Evolutionary conservation across 768 basidiomycete species (phyloP).

Genomic region (Leccinum olivaceopallidum): DNA sequence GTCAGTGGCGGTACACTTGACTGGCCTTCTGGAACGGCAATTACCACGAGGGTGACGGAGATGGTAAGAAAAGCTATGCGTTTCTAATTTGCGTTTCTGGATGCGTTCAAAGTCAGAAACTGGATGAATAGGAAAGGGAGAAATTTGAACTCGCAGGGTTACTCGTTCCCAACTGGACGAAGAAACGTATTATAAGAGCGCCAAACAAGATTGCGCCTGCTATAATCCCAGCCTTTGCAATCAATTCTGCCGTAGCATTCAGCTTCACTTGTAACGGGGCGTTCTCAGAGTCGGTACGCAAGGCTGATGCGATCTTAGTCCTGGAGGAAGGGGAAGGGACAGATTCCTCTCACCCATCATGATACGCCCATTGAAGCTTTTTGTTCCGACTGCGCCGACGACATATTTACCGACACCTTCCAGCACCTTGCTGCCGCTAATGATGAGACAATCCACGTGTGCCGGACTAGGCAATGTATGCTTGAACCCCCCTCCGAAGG

Average conservation of each 20-base stretch:
- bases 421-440: slow-evolving; percentile 89
- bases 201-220: slow-evolving; percentile 82
- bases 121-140: not conserved
- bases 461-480: slow-evolving; percentile 20
- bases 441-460: slow-evolving; percentile 89
- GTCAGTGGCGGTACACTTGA: not conserved
- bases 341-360: slow-evolving; percentile 79
- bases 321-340: not conserved
- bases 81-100: slow-evolving; percentile 54
- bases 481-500: slow-evolving; percentile 25
- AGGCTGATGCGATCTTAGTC: slow-evolving; percentile 47
- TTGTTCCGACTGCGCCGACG: slow-evolving; percentile 87
- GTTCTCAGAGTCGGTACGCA: slow-evolving; percentile 82
- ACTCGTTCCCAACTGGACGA: slow-evolving; percentile 75
- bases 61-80: slow-evolving; percentile 62
- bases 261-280: slow-evolving; percentile 95
- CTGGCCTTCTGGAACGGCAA: slow-evolving; percentile 82
- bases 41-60: slow-evolving; percentile 86
- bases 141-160: slow-evolving; percentile 53
- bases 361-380: slow-evolving; percentile 94
- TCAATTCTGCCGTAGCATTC: slow-evolving; percentile 90
- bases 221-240: slow-evolving; percentile 85
- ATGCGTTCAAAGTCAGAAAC: slow-evolving; percentile 10
- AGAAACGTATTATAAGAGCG: slow-evolving; percentile 91
- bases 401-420: slow-evolving; percentile 95